phyloP scores from a whole-genome alignment of 2,329 filamentous ascomycete genomes.

The Aspergillus sp. region DNA sequence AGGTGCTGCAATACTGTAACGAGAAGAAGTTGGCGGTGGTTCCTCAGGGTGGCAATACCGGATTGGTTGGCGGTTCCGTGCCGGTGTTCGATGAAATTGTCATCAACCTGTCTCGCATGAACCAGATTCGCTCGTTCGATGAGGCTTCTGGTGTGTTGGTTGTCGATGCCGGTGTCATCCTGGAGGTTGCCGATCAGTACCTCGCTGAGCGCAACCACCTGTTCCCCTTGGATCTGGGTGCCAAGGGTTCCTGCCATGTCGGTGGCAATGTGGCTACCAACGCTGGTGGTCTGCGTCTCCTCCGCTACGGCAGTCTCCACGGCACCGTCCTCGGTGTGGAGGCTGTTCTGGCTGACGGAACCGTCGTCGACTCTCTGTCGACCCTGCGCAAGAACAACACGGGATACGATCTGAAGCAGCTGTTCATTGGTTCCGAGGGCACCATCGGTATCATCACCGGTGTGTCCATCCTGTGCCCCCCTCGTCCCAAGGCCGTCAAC shows the following conservation, averaged over 20 bases:
- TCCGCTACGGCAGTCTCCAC: slow-evolving; percentile 92
- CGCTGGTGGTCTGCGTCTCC: slow-evolving; percentile 82
- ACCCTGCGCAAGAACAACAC: slow-evolving; percentile 97
- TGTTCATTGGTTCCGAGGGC: slow-evolving; percentile 94
- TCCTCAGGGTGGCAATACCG: slow-evolving; percentile 95
- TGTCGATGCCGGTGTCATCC: slow-evolving; percentile 84
- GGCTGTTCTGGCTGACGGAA: slow-evolving; percentile 90
- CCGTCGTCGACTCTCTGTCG: slow-evolving; percentile 83
- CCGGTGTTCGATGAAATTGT: slow-evolving; percentile 99
- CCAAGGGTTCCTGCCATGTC: slow-evolving; percentile 95
- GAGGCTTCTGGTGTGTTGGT: slow-evolving; percentile 88
- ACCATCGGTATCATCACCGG: slow-evolving; percentile 93
- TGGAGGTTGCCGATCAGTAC: slow-evolving; percentile 85
- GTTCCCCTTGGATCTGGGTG: slow-evolving; percentile 95
- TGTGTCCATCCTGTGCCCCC: slow-evolving; percentile 85
- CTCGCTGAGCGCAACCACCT: slow-evolving; percentile 81
- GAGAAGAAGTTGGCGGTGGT: slow-evolving; percentile 89
- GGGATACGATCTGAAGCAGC: slow-evolving; percentile 93
- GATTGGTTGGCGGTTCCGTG: slow-evolving; percentile 90
- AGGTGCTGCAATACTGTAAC: slow-evolving; percentile 93
- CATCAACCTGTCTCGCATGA: slow-evolving; percentile 87
- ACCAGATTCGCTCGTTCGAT: slow-evolving; percentile 86
- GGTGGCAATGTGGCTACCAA: slow-evolving; percentile 97
- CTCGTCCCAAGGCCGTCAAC: slow-evolving; percentile 83
- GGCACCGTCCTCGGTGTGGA: slow-evolving; percentile 90